Evolutionary conservation across 352 stramenopile species (phyloP).

Genomic region (Phytophthora chlamydospora): DNA sequence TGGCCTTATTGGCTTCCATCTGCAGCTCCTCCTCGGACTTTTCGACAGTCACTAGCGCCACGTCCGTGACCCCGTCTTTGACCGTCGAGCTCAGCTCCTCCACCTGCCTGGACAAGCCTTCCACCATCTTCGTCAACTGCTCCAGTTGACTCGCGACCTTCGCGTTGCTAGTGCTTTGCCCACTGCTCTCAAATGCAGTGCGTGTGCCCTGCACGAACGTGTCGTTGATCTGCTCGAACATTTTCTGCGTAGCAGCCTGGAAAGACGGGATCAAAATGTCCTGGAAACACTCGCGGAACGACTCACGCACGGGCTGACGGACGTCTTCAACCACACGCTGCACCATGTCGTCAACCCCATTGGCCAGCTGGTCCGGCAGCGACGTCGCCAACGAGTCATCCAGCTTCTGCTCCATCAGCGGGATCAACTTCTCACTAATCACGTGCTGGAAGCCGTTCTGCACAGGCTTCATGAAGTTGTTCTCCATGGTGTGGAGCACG

Average conservation of each 20-base stretch:
- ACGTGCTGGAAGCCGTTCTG: slow-evolving; percentile 81
- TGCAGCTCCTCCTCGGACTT: slow-evolving; percentile 57
- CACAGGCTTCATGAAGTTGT: slow-evolving; percentile 89
- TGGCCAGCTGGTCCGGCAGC: slow-evolving; percentile 66
- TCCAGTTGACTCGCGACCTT: slow-evolving; percentile 68
- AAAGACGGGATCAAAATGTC: slow-evolving; percentile 89
- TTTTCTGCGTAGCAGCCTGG: slow-evolving; percentile 87
- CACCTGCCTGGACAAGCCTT: slow-evolving; percentile 67
- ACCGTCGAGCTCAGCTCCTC: slow-evolving; percentile 49
- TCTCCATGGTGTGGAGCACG: slow-evolving; percentile 89
- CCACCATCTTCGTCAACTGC: slow-evolving; percentile 68
- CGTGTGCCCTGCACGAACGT: slow-evolving; percentile 80
- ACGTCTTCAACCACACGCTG: slow-evolving; percentile 81
- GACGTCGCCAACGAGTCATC: slow-evolving; percentile 61
- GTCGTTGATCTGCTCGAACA: slow-evolving; percentile 90
- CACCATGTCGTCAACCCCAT: slow-evolving; percentile 74
- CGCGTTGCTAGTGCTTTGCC: slow-evolving; percentile 57
- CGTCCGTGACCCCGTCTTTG: slow-evolving; percentile 30
- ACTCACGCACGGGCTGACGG: slow-evolving; percentile 78
- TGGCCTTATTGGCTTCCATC: slow-evolving; percentile 65
- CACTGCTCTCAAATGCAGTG: slow-evolving; percentile 64
- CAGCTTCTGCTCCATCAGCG: slow-evolving; percentile 77
- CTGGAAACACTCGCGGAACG: slow-evolving; percentile 87
- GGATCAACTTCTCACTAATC: slow-evolving; percentile 74
- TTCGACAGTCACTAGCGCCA: slow-evolving; percentile 20